These are phyloP conservation scores for Kandelia obovata DNA, from an alignment of 345 rosid species.

Conservation along the genomic window DNA sequence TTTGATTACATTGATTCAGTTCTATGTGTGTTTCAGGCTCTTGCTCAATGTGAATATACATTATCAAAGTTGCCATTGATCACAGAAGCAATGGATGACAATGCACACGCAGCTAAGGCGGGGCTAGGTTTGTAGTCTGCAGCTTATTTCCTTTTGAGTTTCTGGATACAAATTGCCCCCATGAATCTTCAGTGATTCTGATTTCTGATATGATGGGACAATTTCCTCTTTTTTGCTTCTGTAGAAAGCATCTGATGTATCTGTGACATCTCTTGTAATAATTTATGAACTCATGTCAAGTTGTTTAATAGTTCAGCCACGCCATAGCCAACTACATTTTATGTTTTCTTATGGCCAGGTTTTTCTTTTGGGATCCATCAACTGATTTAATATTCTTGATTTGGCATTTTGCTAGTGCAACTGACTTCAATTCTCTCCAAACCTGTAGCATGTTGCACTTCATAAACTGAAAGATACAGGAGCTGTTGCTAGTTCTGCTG, in stretches of 20 bases:
- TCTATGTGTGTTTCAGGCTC: no score
- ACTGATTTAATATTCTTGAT: neutral
- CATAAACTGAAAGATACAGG: constrained; percentile 61
- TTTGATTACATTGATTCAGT: no score
- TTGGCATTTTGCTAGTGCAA: neutral
- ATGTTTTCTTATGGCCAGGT: no score
- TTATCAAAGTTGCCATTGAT: no score
- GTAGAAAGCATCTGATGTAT: no score
- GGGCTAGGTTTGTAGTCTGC: constrained; percentile 1
- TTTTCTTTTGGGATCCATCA: neutral
- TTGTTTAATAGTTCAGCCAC: no score
- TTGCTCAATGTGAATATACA: no score
- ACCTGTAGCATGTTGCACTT: constrained; percentile 60
- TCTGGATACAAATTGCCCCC: neutral
- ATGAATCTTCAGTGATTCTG: neutral
- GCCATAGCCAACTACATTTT: no score
- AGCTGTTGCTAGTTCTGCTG: constrained; percentile 89
- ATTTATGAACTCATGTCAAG: no score
- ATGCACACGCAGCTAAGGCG: constrained; percentile 98
- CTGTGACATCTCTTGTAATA: no score
- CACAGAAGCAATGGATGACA: constrained; percentile 66
- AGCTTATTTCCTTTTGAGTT: neutral
- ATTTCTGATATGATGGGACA: neutral
- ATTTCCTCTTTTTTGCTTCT: no score
- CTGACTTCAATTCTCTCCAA: constrained; percentile 12